Conservation (phyloP, 495 filamentous ascomycete genomes). For the Hapsidospora chrysogenum region DNA sequence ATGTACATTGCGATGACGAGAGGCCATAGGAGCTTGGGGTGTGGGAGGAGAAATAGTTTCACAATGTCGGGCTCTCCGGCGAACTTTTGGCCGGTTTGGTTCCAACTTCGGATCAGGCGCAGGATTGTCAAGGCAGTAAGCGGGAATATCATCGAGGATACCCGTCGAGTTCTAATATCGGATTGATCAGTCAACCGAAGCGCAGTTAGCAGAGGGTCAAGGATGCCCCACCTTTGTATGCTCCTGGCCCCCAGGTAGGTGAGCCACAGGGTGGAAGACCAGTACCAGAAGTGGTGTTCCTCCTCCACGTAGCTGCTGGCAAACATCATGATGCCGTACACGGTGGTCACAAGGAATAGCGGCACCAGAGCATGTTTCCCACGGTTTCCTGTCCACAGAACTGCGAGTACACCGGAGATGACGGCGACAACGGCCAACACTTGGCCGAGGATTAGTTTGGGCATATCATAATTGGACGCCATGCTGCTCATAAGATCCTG, state of each 20-base stretch:
- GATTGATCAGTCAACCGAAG: neutral
- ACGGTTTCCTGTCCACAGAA: constrained; percentile 1
- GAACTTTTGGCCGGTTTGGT: constrained; percentile 92
- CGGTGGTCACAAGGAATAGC: constrained; percentile 26
- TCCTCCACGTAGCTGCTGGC: constrained; percentile 96
- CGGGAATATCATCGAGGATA: neutral
- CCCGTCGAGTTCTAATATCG: neutral
- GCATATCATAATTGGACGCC: constrained; percentile 78
- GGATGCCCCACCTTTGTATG: constrained; percentile 6
- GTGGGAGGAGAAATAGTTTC: constrained; percentile 41
- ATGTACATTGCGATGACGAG: constrained; percentile 56
- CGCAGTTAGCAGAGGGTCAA: neutral
- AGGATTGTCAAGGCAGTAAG: constrained; percentile 25
- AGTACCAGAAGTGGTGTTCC: constrained; percentile 98
- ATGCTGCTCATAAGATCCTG: constrained; percentile 69
- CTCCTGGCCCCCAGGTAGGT: constrained; percentile 42
- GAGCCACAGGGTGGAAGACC: constrained; percentile 66
- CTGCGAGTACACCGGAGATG: constrained; percentile 1
- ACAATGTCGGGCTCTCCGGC: constrained; percentile 77
- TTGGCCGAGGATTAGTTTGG: constrained; percentile 18
- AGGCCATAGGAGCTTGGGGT: constrained; percentile 54
- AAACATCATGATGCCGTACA: constrained; percentile 85
- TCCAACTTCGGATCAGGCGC: constrained; percentile 64
- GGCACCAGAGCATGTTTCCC: too few species aligned
- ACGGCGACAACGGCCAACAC: constrained; percentile 7